These are phyloP conservation scores for Manihot esculenta DNA, from an alignment of 441 rosid genomes.

Conservation along the genomic window DNA sequence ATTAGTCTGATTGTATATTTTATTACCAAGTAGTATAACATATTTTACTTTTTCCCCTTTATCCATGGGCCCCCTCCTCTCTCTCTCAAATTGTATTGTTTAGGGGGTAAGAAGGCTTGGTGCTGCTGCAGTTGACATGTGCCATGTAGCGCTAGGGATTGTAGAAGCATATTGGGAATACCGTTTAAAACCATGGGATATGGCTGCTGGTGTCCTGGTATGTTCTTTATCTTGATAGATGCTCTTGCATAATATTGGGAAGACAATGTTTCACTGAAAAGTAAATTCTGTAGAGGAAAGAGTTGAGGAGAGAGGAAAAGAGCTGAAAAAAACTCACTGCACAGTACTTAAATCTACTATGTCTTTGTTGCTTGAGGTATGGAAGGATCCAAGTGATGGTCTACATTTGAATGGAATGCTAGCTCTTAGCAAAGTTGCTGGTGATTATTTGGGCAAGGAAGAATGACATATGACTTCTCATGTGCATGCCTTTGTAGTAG, in stretches of 20 bases:
- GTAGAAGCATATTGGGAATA: conserved; percentile 95
- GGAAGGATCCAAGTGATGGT: too few species aligned
- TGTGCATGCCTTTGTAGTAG: too few species aligned
- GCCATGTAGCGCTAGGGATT: conserved; percentile 92
- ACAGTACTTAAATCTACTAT: too few species aligned
- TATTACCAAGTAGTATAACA: background rate
- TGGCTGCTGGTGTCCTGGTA: conserved; percentile 99
- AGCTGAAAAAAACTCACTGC: too few species aligned
- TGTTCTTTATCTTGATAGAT: conserved; percentile 12
- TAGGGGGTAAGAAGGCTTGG: conserved; percentile 97
- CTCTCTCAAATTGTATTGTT: conserved; percentile 17
- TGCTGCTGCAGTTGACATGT: conserved; percentile 99
- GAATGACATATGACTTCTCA: too few species aligned
- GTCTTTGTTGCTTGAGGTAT: too few species aligned
- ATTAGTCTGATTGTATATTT: background rate
- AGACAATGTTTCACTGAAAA: too few species aligned
- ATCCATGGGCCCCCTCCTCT: conserved; percentile 4
- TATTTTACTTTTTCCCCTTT: conserved; percentile 4
- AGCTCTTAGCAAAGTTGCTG: too few species aligned
- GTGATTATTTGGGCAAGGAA: too few species aligned
- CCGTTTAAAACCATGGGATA: conserved; percentile 98
- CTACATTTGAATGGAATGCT: too few species aligned
- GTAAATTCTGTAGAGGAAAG: too few species aligned
- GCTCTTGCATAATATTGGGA: conserved; percentile 10
- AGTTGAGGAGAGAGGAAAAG: too few species aligned